Evolutionary conservation across 2,329 filamentous ascomycete genomes (phyloP), one percentile per base, ranked within the genome.

Genomic region (Nothomitra cinnamomea): DNA sequence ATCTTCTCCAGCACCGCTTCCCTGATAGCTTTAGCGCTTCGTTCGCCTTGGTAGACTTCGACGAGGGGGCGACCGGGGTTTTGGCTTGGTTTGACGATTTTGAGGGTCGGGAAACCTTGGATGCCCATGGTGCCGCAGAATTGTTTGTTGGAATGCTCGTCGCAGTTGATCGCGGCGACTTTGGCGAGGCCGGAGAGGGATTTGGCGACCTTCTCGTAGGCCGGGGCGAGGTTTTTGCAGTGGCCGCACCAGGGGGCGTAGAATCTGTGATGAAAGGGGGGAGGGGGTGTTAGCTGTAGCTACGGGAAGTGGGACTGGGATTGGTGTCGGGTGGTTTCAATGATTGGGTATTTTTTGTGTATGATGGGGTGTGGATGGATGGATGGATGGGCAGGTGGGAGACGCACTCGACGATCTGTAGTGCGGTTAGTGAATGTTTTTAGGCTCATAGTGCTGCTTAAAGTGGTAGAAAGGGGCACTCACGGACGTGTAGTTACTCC

Each of bases 201-300:
- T 62, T 83, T 85, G 61, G 92, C 92, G 1, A 83, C 89, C 69
- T 95, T 95, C 68, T 96, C 90, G 70, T 92, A 98, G 45, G 87
- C 86, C 2, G 89, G 90, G 70, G 95, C 89, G 63, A 98, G 83
- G 70, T 85, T 95, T 70, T 95, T 78, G 72, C 92, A 98, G 70
- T 96, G 92, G 42, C 90, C 92, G 63, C 92, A 96, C 90, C 90
- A 96, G 22, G 90, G 90, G 7, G 90, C 90, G 64, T 95, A 96
- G 76, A 96, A 96, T 70, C 89, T 87, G 65, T n/a, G n/a, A n/a
- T n/a, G n/a, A n/a, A n/a, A n/a, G n/a, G n/a, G n/a, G n/a, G n/a
- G n/a, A n/a, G n/a, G n/a, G n/a, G n/a, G n/a, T n/a, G n/a, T n/a
- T n/a, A n/a, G n/a, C n/a, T n/a, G n/a, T n/a, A n/a, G n/a, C n/a